Percentiles rank a stretch among this genome's conserved stretches.
phyloP scores from a whole-genome alignment of 768 basidiomycete genomes.

The Kwoniella dejecticola region DNA sequence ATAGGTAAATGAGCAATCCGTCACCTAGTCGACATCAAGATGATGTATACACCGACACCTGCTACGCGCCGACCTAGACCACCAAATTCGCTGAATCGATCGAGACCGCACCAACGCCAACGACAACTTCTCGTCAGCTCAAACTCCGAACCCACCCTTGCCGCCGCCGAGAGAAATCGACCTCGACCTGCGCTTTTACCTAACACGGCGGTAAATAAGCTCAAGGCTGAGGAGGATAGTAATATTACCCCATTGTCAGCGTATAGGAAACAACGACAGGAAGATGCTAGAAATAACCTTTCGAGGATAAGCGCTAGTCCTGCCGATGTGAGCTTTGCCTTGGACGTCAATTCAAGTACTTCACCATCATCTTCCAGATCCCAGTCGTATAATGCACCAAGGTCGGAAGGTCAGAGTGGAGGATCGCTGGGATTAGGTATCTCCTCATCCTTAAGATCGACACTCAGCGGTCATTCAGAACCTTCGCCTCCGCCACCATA shows the following conservation, averaged over 20 bases:
- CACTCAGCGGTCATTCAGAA: slow-evolving; percentile 14
- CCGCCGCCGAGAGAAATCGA: background rate
- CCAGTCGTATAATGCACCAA: background rate
- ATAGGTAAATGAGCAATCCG: background rate
- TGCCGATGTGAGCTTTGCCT: slow-evolving; percentile 29
- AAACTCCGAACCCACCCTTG: background rate
- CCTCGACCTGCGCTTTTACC: background rate
- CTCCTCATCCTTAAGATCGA: background rate
- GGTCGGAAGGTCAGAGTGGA: background rate
- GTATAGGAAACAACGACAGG: slow-evolving; percentile 3
- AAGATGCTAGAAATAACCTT: slow-evolving; percentile 8
- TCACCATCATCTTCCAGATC: background rate
- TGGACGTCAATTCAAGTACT: slow-evolving; percentile 12
- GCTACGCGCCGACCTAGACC: slow-evolving; percentile 38
- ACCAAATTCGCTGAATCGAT: slow-evolving; percentile 23
- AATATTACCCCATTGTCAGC: slow-evolving; percentile 1
- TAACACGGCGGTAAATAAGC: background rate
- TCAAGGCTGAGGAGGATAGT: background rate
- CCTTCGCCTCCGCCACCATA: slow-evolving; percentile 49
- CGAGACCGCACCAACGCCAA: no score
- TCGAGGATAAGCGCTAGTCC: slow-evolving; percentile 26
- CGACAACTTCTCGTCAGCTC: slow-evolving; percentile 8
- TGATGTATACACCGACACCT: slow-evolving; percentile 44
- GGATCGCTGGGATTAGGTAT: slow-evolving; percentile 13
- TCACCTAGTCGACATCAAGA: slow-evolving; percentile 6